Evolutionary conservation across 2,329 filamentous ascomycete species (phyloP), one percentile per base, ranked within the genome.

Genomic region (Biscogniauxia mediterranea): DNA sequence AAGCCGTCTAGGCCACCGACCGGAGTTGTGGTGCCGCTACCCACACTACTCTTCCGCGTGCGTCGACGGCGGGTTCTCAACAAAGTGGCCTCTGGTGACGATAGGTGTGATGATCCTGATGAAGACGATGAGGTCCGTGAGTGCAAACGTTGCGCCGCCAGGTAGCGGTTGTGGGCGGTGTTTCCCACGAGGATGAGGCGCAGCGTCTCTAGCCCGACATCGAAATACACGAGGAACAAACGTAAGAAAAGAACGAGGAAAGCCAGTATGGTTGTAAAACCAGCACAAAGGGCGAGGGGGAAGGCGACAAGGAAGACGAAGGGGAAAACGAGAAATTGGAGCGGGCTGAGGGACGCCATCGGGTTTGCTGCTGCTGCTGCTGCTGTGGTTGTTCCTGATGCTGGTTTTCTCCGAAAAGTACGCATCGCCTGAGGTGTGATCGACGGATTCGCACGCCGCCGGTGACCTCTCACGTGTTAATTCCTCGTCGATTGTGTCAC

Each of bases 281-380:
- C 83, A 57, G 88, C 88, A 58, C 87, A 83, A 55, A 89, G 71
- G 66, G 85, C 81, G 57, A 90, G 80, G 8, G 88, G 88, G 13
- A 89, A 75, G 21, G 86, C 87, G 69, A 88, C 78, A 64, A 89
- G 64, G 69, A 85, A 80, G 65, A 90, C 77, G 68, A 89, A 80
- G n/a, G 87, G 86, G 56, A 89, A 79, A 57, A 87, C 76, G 55
- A 89, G 73, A 65, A 79, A 76, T 71, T 86, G 82, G 61, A 84
- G 73, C 23, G 84, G 83, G 56, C 81, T 85, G 69, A 85, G 73
- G 6, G 17, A 46, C 52, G 79, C 78, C 84, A 86, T 86, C 61
- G 68, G 54, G 58, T 57, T 13, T 32, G 28, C 11, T 32, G 57
- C 7, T 32, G 28, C 11, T 32, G 28, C 28, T 25, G 17, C 28